Conservation (phyloP, 202 grass and related monocot genomes). For the Elaeis oleifera region DNA sequence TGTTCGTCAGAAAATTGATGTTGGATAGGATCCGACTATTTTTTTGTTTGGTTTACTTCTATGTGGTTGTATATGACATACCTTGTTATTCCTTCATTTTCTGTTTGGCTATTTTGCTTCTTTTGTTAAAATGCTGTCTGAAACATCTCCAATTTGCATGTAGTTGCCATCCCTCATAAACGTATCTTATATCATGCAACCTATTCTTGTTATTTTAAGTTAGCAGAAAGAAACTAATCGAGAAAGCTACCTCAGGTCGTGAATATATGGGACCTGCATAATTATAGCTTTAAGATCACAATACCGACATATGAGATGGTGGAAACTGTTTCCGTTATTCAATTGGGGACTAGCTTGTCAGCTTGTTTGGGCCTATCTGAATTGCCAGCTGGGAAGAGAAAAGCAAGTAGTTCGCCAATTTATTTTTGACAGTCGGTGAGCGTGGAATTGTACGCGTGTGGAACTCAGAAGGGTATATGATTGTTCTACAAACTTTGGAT, state of each 20-base stretch:
- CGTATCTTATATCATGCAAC: no score
- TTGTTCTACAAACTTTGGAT: conserved; percentile 8
- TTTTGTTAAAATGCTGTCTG: no score
- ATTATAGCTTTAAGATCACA: conserved; percentile 76
- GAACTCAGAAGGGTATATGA: conserved; percentile 70
- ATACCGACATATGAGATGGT: conserved; percentile 86
- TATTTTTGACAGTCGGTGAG: conserved; percentile 93
- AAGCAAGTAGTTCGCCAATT: conserved; percentile 17
- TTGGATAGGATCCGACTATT: no score
- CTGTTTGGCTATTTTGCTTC: no score
- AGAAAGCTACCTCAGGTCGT: conserved; percentile 47
- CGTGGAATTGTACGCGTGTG: conserved; percentile 71
- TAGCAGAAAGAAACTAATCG: no score
- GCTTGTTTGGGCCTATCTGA: conserved; percentile 35
- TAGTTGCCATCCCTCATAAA: no score
- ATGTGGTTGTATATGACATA: no score
- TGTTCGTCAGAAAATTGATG: no score
- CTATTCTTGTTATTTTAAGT: no score
- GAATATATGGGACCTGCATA: conserved; percentile 61
- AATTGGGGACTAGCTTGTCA: conserved; percentile 36
- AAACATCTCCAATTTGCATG: no score
- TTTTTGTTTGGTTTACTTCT: no score
- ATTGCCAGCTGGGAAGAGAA: conserved; percentile 31
- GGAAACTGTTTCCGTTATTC: conserved; percentile 75
- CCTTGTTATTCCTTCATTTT: no score